Evolutionary conservation across 345 rosid genomes (phyloP).

Genomic region (Acer yangbiense): DNA sequence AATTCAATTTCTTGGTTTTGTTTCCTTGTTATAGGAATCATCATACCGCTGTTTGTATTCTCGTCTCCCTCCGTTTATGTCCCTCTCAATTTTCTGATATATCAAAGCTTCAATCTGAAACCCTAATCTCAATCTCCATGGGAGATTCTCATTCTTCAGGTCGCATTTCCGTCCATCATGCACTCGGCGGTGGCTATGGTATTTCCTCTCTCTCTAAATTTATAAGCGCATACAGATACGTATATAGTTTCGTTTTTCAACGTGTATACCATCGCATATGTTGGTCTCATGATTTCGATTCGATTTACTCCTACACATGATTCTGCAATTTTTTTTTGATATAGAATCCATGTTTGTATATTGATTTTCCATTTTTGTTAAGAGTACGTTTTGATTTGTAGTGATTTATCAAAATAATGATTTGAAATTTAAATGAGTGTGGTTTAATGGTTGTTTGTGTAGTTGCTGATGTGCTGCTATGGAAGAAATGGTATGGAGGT

Average conservation of each 20-base stretch:
- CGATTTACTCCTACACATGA: not conserved
- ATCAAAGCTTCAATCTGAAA: slow-evolving; percentile 9
- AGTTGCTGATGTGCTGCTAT: slow-evolving; percentile 86
- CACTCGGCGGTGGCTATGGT: slow-evolving; percentile 84
- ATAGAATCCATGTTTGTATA: slow-evolving; percentile 1
- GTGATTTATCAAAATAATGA: not conserved
- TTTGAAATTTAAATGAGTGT: not conserved
- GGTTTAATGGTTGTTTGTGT: not conserved
- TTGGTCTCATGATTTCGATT: slow-evolving; percentile 19
- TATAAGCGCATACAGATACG: too few relatives aligned
- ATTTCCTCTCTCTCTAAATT: not conserved
- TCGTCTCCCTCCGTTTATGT: not conserved
- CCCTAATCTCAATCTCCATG: slow-evolving; percentile 39
- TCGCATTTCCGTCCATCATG: slow-evolving; percentile 63
- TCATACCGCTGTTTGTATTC: not conserved
- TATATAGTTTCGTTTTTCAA: not conserved
- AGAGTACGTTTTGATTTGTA: not conserved
- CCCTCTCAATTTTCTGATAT: not conserved
- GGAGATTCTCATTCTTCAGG: slow-evolving; percentile 48
- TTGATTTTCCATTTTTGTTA: not conserved
- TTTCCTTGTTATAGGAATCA: not conserved
- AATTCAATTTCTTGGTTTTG: not conserved
- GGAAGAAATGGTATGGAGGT: slow-evolving; percentile 72
- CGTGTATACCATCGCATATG: not conserved
- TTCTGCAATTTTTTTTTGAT: not conserved